Conservation (phyloP, 768 basidiomycete genomes). For the Leccinum rimulosum region DNA sequence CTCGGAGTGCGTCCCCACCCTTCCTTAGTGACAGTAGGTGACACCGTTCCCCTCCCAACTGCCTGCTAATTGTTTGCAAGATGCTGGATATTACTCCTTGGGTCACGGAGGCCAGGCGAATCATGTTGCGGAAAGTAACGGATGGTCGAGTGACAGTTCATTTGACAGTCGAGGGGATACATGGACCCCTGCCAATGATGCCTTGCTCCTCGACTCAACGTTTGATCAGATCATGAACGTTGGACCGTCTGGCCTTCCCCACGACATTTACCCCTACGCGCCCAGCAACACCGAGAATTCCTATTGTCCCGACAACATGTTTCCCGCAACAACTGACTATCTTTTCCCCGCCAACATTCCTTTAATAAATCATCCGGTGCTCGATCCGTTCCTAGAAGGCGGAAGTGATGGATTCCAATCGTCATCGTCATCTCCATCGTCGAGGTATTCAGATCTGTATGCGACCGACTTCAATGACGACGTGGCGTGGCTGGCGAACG, state of each 20-base stretch:
- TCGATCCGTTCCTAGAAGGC: conserved; percentile 17
- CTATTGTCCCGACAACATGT: conserved; percentile 6
- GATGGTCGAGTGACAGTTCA: conserved; percentile 4
- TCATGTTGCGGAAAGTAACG: background rate
- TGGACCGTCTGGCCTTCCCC: background rate
- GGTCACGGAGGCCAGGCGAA: background rate
- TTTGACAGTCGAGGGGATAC: conserved; percentile 4
- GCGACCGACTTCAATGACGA: conserved; percentile 8
- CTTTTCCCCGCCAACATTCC: conserved; percentile 8
- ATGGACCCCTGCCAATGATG: conserved; percentile 4
- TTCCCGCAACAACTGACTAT: conserved; percentile 6
- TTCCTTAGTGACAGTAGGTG: conserved; percentile 16
- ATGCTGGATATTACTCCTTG: conserved; percentile 1
- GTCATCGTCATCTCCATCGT: conserved; percentile 24
- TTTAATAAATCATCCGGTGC: conserved; percentile 2
- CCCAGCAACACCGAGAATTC: conserved; percentile 2
- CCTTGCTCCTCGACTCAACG: background rate
- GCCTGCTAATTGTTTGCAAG: conserved; percentile 14
- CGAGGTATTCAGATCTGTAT: conserved; percentile 22
- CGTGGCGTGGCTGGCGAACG: conserved; percentile 1
- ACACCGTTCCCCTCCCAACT: background rate
- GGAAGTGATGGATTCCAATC: conserved; percentile 18
- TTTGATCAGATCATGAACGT: conserved; percentile 4
- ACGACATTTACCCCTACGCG: conserved; percentile 3
- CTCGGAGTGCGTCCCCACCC: conserved; percentile 8